A percentile compares a stretch with the other conserved stretches of the same genome.
These are phyloP conservation scores for Lachnellula cervina DNA, from an alignment of 2,329 filamentous ascomycete species.

Conservation along the genomic window DNA sequence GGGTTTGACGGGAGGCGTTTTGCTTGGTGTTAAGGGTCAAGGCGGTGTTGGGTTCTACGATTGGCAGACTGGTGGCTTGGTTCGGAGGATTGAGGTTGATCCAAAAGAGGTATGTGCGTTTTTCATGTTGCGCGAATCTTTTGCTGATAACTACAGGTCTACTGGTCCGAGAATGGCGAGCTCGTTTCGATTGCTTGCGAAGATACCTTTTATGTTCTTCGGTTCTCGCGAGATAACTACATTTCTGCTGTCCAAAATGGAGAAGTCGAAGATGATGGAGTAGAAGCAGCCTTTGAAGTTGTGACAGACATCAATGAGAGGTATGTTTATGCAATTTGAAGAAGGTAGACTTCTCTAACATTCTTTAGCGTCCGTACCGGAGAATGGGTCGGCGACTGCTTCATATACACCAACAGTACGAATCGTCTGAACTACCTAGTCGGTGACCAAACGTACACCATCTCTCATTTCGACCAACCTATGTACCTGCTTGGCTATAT, in stretches of 20 bases:
- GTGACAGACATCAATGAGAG: slow-evolving; percentile 93
- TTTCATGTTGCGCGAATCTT: background rate
- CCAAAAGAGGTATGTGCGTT: slow-evolving; percentile 40
- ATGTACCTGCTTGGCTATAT: slow-evolving; percentile 97
- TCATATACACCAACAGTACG: slow-evolving; percentile 96
- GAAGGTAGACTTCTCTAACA: slow-evolving; percentile 18
- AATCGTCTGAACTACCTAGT: slow-evolving; percentile 98
- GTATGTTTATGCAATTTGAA: slow-evolving; percentile 38
- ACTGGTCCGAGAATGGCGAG: slow-evolving; percentile 97
- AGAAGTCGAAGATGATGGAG: slow-evolving; percentile 76
- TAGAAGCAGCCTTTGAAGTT: slow-evolving; percentile 93
- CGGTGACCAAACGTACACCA: slow-evolving; percentile 94
- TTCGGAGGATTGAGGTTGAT: slow-evolving; percentile 84
- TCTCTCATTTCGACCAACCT: slow-evolving; percentile 92
- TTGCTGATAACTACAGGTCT: slow-evolving; percentile 52
- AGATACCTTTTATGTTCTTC: slow-evolving; percentile 89
- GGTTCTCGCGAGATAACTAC: slow-evolving; percentile 87
- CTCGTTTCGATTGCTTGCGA: slow-evolving; percentile 89
- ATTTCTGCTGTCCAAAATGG: slow-evolving; percentile 76
- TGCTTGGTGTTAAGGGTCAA: slow-evolving; percentile 91
- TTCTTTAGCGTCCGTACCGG: slow-evolving; percentile 72
- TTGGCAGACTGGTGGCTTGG: slow-evolving; percentile 84
- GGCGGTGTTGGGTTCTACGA: slow-evolving; percentile 95
- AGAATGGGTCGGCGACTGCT: slow-evolving; percentile 97
- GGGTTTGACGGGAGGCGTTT: slow-evolving; percentile 78